These are phyloP conservation scores for Solidago caesia DNA, from an alignment of 129 eudicot genomes.

Conservation along the genomic window DNA sequence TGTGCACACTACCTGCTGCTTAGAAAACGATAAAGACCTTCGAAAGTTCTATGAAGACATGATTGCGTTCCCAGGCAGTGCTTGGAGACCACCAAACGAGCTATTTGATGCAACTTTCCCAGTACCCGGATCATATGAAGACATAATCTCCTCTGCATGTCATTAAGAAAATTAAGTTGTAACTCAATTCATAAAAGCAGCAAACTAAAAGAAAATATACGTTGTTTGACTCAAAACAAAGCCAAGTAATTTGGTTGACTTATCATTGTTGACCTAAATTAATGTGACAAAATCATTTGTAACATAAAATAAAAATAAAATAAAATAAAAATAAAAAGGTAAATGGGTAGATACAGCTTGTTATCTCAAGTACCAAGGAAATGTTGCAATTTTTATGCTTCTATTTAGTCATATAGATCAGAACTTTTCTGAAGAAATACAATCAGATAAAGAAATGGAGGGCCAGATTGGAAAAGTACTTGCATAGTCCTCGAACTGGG, in stretches of 20 bases:
- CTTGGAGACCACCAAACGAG: conserved; percentile 23
- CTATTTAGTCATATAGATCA: background rate
- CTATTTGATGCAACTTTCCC: conserved; percentile 41
- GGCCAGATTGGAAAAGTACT: conserved; percentile 24
- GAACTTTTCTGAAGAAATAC: background rate
- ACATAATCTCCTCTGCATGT: conserved; percentile 60
- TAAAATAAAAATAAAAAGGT: too few species aligned
- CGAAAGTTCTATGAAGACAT: conserved; percentile 23
- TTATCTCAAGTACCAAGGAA: background rate
- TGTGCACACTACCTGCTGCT: conserved; percentile 15
- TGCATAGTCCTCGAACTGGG: conserved; percentile 92
- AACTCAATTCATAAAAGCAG: background rate
- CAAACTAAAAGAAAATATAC: background rate
- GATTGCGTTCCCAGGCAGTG: conserved; percentile 20
- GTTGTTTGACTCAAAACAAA: background rate
- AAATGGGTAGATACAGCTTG: background rate
- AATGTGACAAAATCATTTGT: conserved; percentile 1
- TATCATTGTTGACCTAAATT: background rate
- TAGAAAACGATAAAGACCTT: background rate
- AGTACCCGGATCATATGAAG: conserved; percentile 58
- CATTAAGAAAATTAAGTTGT: background rate
- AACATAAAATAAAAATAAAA: background rate
- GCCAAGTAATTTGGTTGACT: background rate
- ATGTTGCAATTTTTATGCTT: background rate
- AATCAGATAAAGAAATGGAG: background rate